Conservation (phyloP, 1,284 basidiomycete species). For the Melampsora americana region DNA sequence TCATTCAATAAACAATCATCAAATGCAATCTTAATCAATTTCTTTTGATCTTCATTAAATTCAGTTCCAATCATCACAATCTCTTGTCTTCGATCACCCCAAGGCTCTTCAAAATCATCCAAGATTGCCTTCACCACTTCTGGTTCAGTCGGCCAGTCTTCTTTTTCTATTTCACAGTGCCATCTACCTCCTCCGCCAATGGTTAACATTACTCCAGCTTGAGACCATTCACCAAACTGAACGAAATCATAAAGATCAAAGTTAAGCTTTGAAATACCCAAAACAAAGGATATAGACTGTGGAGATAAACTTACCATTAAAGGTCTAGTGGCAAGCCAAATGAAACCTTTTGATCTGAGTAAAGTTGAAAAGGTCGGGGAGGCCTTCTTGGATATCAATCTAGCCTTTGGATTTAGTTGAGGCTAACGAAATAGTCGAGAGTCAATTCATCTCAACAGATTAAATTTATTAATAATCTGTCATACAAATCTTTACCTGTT, state of each 20-base stretch:
- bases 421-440: slow-evolving; percentile 49
- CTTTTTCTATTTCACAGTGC: slow-evolving; percentile 55
- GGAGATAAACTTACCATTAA: slow-evolving; percentile 17
- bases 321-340: slow-evolving; percentile 56
- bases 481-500: slow-evolving; percentile 12
- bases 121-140: slow-evolving; percentile 55
- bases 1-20: slow-evolving; percentile 55
- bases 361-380: slow-evolving; percentile 54
- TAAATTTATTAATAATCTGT: no score
- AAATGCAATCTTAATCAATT: slow-evolving; percentile 53
- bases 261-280: neutral
- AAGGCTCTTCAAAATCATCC: slow-evolving; percentile 56
- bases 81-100: slow-evolving; percentile 58
- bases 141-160: slow-evolving; percentile 55
- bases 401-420: slow-evolving; percentile 56
- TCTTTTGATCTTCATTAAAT: slow-evolving; percentile 51
- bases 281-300: neutral
- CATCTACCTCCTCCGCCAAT: slow-evolving; percentile 56
- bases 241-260: slow-evolving; percentile 2
- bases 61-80: slow-evolving; percentile 56
- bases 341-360: slow-evolving; percentile 57
- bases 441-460: no score
- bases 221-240: slow-evolving; percentile 57
- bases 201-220: slow-evolving; percentile 57
- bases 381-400: slow-evolving; percentile 55